Percentiles rank a stretch among this genome's conserved stretches.
These are phyloP conservation scores for Anisodus tanguticus DNA, from an alignment of 257 asterid species.

Conservation along the genomic window DNA sequence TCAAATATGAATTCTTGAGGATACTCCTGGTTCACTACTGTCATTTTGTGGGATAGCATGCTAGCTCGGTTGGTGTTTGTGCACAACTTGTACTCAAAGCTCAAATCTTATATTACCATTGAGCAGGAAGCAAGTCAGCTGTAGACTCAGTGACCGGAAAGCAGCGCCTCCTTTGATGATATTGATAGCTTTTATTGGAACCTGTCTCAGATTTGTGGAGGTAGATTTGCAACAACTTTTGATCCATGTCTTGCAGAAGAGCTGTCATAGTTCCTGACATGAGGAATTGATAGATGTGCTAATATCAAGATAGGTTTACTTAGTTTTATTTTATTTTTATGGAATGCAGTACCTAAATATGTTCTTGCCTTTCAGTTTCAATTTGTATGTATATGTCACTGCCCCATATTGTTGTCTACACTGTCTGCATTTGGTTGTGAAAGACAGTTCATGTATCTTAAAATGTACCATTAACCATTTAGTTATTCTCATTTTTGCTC, in stretches of 20 bases:
- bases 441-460: slow-evolving; percentile 14
- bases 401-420: background rate
- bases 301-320: background rate
- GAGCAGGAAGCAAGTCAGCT: slow-evolving; percentile 72
- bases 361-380: slow-evolving; percentile 12
- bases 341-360: background rate
- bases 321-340: background rate
- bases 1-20: slow-evolving; percentile 15
- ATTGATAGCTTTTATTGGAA: background rate
- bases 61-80: background rate
- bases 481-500: background rate
- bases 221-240: background rate
- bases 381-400: slow-evolving; percentile 19
- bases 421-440: background rate
- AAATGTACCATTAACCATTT: background rate
- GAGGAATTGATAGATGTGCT: slow-evolving; percentile 19
- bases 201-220: background rate
- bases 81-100: background rate
- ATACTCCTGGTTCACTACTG: background rate
- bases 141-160: slow-evolving; percentile 93
- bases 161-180: slow-evolving; percentile 70
- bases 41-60: background rate
- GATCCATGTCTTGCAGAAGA: background rate
- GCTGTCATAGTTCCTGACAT: background rate
- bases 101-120: background rate